Base-by-base conservation (phyloP, 2,329 filamentous ascomycete species). In the Trichoderma sp. region DNA sequence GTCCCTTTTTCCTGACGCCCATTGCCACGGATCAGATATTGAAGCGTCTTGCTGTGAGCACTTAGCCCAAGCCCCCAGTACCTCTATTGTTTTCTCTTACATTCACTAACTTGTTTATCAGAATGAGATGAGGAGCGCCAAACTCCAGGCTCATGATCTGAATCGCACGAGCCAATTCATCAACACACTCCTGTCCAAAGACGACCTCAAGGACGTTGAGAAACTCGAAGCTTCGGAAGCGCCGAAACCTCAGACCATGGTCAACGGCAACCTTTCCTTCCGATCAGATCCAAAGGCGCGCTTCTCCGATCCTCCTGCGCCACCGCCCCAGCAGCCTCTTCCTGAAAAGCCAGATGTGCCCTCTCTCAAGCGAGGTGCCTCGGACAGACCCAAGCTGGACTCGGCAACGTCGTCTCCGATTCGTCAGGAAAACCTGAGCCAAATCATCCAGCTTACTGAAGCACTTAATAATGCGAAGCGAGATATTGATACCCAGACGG, bases 21-120 rank as follows among this genome's bases (percentile, higher is more conserved):
- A 88, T 97, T 68, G 96, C 92, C 7, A 95, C 96, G 50, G 95
- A 99, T 75, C 92, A 96, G 71, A 93, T 99, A 64, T 90, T 97
- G 45, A 97, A 97, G 75, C 73, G 75, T 48, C 73, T 79, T 67
- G 69, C 76, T 58, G 77, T 78, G 71, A 70, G 77, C 72, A 21
- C 41, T 9, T 3, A n/a, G 6, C 15, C 19, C 21, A 15, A 45
- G 6, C 41, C 5, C 6, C 24, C 10, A 5, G n/a, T 55, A 21
- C 21, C 47, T 48, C 43, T 10, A 3, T 19, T 57, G 0, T 12
- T n/a, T 4, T 3, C n/a, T 3, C 6, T 19, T 30, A 7, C n/a
- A 24, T 3, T 6, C 28, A 51, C 70, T 73, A 73, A 78, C 67
- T 15, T 21, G 65, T 7, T 19, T 14, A 5, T 14, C 43, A 97